Conservation (phyloP, 345 rosid species). For the Citrus sinensis region DVS_A1.0 CM039161.1:1126501-1127000, state of each 20-base stretch:
- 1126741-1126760: conserved; percentile 29
- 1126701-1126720: conserved; percentile 21
- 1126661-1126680: not conserved
- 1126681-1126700: conserved; percentile 2
- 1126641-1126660: conserved; percentile 1
- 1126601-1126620: conserved; percentile 4
- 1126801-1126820: not conserved
- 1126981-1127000: conserved; percentile 8
- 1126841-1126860: not conserved
- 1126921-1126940: conserved; percentile 1
- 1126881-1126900: not conserved
- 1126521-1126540: not conserved
- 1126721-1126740: conserved; percentile 3
- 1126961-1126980: conserved; percentile 49
- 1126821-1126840: not conserved
- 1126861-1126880: conserved; percentile 24
- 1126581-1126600: conserved; percentile 3
- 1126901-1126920: not conserved
- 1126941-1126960: conserved; percentile 35
- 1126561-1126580: not conserved
- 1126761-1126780: conserved; percentile 25
- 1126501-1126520: too few species aligned
- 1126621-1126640: conserved; percentile 9
- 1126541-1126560: not conserved
- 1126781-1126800: conserved; percentile 31